Evolutionary conservation across 768 basidiomycete genomes (phyloP).

Genomic region (Tephrocybe sp.): DNA sequence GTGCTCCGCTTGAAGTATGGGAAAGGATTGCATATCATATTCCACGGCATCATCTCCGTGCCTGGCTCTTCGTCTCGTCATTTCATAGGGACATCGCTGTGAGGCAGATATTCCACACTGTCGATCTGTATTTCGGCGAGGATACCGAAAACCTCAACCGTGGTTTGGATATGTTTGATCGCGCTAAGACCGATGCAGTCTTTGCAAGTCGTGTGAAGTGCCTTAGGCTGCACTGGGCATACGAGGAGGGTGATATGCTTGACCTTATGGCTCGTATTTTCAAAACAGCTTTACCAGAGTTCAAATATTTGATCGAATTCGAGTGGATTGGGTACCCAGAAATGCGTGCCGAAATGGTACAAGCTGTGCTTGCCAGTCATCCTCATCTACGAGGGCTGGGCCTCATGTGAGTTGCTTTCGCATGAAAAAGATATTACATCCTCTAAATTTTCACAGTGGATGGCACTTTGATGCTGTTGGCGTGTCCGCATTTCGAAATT

Average conservation of each 20-base stretch:
- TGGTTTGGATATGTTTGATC: conserved; percentile 65
- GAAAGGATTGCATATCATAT: conserved; percentile 60
- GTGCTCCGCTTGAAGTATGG: conserved; percentile 67
- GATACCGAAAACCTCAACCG: conserved; percentile 59
- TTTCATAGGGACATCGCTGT: conserved; percentile 66
- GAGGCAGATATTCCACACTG: conserved; percentile 61
- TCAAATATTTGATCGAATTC: conserved; percentile 58
- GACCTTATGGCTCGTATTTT: conserved; percentile 51
- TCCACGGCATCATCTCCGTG: conserved; percentile 65
- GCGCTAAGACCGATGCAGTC: conserved; percentile 57
- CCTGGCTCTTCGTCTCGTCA: conserved; percentile 63
- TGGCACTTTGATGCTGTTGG: conserved; percentile 76
- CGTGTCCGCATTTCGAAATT: conserved; percentile 56
- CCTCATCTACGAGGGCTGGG: conserved; percentile 54
- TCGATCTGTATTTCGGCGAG: conserved; percentile 68
- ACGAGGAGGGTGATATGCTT: conserved; percentile 66
- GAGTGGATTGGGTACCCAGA: conserved; percentile 81
- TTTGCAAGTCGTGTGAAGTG: conserved; percentile 61
- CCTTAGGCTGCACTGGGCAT: conserved; percentile 65
- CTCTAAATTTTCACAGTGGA: conserved; percentile 35
- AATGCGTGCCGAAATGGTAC: conserved; percentile 63
- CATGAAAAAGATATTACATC: not conserved
- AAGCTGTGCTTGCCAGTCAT: conserved; percentile 52
- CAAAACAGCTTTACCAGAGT: conserved; percentile 59
- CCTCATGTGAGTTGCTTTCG: conserved; percentile 42